phyloP scores from a whole-genome alignment of 192 early-diverging fungal species.

The Entrophospora sp. region DNA sequence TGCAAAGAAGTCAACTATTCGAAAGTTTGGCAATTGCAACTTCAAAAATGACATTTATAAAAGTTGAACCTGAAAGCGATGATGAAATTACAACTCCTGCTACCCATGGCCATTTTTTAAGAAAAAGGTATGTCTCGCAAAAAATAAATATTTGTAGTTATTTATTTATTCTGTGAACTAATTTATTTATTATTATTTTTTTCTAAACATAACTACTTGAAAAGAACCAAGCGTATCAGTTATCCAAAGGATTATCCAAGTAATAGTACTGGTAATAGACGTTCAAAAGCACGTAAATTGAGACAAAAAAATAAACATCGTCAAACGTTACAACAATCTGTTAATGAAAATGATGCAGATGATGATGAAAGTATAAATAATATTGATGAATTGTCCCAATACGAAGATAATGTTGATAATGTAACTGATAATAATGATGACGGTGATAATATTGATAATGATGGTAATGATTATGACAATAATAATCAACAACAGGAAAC shows the following conservation, averaged over 20 bases:
- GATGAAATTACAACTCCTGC: neutral
- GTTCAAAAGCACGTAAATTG: neutral
- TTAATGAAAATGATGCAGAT: slow-evolving; percentile 1
- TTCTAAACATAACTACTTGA: no score
- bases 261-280: neutral
- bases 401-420: neutral
- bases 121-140: no score
- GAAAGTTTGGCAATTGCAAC: neutral
- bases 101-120: neutral
- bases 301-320: neutral
- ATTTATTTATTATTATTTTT: no score
- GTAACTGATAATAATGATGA: neutral
- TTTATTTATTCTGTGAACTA: no score
- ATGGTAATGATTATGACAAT: neutral
- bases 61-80: neutral
- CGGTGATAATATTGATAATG: neutral
- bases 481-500: neutral
- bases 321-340: neutral
- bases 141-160: neutral
- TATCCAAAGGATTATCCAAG: neutral
- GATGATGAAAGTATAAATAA: neutral
- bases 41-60: neutral
- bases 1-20: neutral
- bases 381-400: no score
- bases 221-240: neutral